A percentile compares a stretch with the other conserved stretches of the same genome.
These are phyloP conservation scores for Durusdinium trenchii DNA, from an alignment of 73 alveolate genomes.

Conservation along the genomic window DNA sequence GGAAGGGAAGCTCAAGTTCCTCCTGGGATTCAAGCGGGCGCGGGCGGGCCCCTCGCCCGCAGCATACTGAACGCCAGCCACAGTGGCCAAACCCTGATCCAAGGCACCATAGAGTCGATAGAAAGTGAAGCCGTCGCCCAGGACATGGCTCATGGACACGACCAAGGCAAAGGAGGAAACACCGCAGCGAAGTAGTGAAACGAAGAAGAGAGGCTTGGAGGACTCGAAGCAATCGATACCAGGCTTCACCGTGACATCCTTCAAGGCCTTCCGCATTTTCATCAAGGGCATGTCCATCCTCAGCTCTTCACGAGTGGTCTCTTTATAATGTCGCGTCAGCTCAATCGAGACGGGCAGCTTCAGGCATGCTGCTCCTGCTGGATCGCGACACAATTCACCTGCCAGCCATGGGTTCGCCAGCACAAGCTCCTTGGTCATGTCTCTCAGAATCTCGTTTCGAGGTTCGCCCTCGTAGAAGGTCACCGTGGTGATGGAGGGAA, in stretches of 20 bases:
- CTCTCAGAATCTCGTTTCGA: conserved; percentile 1
- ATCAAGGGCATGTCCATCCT: conserved; percentile 26
- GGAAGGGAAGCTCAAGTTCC: not conserved
- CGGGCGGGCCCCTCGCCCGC: conserved; percentile 16
- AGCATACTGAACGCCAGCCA: not conserved
- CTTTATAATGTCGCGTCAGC: not conserved
- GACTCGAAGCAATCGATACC: conserved; percentile 1
- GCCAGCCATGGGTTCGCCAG: conserved; percentile 54
- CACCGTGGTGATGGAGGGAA: conserved; percentile 52
- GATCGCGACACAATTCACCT: conserved; percentile 20
- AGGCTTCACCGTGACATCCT: conserved; percentile 27
- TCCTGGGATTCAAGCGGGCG: conserved; percentile 14
- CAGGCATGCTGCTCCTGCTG: not conserved
- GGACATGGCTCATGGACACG: conserved; percentile 72
- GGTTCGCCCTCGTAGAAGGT: conserved; percentile 4
- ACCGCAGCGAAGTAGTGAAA: not conserved
- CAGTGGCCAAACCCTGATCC: conserved; percentile 26
- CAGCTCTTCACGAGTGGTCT: not conserved
- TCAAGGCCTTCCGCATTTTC: not conserved
- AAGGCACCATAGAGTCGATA: conserved; percentile 84
- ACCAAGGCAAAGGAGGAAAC: conserved; percentile 7
- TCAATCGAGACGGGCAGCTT: not conserved
- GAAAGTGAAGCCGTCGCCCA: conserved; percentile 93
- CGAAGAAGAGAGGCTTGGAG: not conserved
- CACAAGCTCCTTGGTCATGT: conserved; percentile 19